Percentiles rank a stretch among this genome's conserved stretches.
These are phyloP conservation scores for Apiotrichum gamsii DNA, from an alignment of 1,284 basidiomycete genomes.

Conservation along the genomic window DNA sequence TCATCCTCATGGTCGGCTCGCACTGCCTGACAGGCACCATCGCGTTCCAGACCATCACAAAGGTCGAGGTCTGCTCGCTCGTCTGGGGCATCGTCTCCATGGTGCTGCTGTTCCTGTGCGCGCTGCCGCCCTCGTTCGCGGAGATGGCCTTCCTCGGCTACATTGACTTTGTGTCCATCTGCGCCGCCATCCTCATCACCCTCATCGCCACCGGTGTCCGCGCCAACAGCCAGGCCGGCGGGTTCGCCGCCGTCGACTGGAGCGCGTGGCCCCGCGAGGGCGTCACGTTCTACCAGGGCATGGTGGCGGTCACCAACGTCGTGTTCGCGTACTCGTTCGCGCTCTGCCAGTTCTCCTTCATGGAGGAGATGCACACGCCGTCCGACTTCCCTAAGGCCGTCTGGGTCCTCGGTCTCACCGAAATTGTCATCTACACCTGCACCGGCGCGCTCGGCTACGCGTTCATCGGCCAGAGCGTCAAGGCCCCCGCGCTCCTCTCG, in stretches of 20 bases:
- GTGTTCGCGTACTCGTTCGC: slow-evolving; percentile 30
- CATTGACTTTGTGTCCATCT: slow-evolving; percentile 36
- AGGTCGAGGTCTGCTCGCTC: slow-evolving; percentile 5
- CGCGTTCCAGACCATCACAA: slow-evolving; percentile 12
- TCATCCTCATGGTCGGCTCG: slow-evolving; percentile 10
- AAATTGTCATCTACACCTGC: slow-evolving; percentile 24
- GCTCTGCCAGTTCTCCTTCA: slow-evolving; percentile 18
- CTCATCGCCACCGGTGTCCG: slow-evolving; percentile 33
- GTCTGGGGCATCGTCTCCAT: slow-evolving; percentile 12
- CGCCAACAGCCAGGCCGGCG: background rate
- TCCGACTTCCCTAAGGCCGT: slow-evolving; percentile 29
- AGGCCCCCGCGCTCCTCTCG: slow-evolving; percentile 11
- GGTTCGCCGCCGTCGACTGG: slow-evolving; percentile 30
- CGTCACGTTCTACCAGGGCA: slow-evolving; percentile 27
- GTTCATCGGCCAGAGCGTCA: slow-evolving; percentile 8
- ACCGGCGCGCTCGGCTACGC: slow-evolving; percentile 26
- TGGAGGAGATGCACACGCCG: slow-evolving; percentile 18
- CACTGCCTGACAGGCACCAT: slow-evolving; percentile 14
- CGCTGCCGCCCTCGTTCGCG: slow-evolving; percentile 12
- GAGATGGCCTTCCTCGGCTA: slow-evolving; percentile 35
- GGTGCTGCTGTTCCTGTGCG: slow-evolving; percentile 12
- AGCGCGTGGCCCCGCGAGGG: slow-evolving; percentile 26
- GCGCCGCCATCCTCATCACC: slow-evolving; percentile 27
- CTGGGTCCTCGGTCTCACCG: slow-evolving; percentile 27
- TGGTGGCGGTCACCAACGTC: slow-evolving; percentile 31